Evolutionary conservation across 495 filamentous ascomycete species (phyloP).

Genomic region (Pseudomonodictys pantanalensis): DNA sequence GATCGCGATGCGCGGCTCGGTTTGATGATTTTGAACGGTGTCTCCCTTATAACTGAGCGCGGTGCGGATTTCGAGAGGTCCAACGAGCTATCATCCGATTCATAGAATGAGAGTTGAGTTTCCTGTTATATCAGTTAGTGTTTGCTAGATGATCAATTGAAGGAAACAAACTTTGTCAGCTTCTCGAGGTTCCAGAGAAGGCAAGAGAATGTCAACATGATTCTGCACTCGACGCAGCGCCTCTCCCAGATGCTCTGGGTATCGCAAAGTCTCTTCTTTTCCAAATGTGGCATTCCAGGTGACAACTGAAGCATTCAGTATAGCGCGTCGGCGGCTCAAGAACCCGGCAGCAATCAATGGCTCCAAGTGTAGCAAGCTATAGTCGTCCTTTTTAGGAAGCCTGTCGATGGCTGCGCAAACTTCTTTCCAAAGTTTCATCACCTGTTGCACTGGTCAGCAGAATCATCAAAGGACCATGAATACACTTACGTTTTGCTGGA

Average conservation of each 20-base stretch:
- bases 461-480: constrained; percentile 14
- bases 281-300: constrained; percentile 63
- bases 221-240: constrained; percentile 50
- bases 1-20: neutral
- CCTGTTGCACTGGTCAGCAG: constrained; percentile 27
- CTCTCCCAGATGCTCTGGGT: constrained; percentile 47
- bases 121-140: constrained; percentile 47
- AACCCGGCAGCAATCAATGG: constrained; percentile 57
- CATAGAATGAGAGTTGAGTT: constrained; percentile 18
- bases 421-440: constrained; percentile 35
- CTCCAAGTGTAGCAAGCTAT: constrained; percentile 49
- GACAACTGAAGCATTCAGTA: constrained; percentile 53
- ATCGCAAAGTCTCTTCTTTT: constrained; percentile 44
- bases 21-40: constrained; percentile 12
- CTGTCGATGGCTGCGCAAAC: constrained; percentile 30
- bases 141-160: constrained; percentile 47
- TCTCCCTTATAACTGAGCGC: constrained; percentile 8
- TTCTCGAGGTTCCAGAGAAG: constrained; percentile 44
- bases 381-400: constrained; percentile 42
- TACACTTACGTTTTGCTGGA: constrained; percentile 28
- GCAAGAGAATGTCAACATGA: constrained; percentile 48
- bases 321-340: constrained; percentile 50
- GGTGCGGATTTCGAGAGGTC: neutral
- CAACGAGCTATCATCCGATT: constrained; percentile 8
- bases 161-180: constrained; percentile 40